Percentiles rank a stretch among this genome's conserved stretches.
Evolutionary conservation across 441 rosid genomes (phyloP).

Genomic region (Croton setiger): DNA sequence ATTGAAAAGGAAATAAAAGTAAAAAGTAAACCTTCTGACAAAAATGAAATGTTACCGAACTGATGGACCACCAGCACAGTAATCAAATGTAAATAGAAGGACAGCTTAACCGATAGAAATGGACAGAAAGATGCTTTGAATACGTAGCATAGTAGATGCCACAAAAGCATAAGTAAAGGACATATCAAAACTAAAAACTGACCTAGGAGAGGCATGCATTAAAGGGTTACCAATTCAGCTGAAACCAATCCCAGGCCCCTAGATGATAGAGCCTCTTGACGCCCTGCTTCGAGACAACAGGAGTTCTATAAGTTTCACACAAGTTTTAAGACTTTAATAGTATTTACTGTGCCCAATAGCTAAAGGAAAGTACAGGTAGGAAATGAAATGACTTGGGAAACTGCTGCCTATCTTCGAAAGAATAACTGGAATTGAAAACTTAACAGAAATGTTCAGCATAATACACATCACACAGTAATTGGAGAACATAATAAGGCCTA

Average conservation of each 20-base stretch:
- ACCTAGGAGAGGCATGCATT: conserved; percentile 80
- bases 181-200: conserved; percentile 75
- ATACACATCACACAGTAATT: conserved; percentile 6
- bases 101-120: conserved; percentile 25
- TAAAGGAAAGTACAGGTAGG: conserved; percentile 49
- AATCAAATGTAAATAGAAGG: conserved; percentile 28
- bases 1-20: not conserved
- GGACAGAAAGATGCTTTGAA: conserved; percentile 37
- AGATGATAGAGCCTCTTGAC: conserved; percentile 86
- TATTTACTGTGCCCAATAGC: conserved; percentile 48
- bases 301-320: conserved; percentile 63
- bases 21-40: not conserved
- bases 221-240: conserved; percentile 84
- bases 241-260: conserved; percentile 95
- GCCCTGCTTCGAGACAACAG: conserved; percentile 93
- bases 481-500: conserved; percentile 7
- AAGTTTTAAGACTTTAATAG: conserved; percentile 36
- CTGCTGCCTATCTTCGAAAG: conserved; percentile 43
- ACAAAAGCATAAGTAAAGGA: conserved; percentile 53
- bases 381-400: conserved; percentile 50
- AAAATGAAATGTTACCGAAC: conserved; percentile 12
- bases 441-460: conserved; percentile 18
- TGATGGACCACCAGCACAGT: conserved; percentile 13
- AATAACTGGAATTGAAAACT: conserved; percentile 36
- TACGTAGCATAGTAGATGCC: conserved; percentile 55